These are phyloP conservation scores for Annulohypoxylon moriforme DNA, from an alignment of 495 filamentous ascomycete genomes.

Conservation along the genomic window DNA sequence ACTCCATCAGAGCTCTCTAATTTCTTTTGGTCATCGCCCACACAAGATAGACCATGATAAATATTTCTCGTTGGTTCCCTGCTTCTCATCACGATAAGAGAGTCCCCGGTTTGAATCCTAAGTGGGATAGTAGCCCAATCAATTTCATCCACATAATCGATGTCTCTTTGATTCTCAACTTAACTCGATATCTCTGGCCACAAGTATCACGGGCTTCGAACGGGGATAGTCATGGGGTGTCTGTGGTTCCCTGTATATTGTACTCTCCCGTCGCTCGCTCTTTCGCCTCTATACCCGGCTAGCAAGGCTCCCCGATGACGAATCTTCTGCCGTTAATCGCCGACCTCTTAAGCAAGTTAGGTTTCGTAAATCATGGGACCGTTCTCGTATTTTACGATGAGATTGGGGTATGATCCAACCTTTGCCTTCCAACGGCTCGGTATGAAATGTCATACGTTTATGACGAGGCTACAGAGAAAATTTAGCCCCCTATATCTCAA, in stretches of 20 bases:
- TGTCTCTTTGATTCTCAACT: background rate
- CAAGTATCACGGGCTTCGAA: background rate
- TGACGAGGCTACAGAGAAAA: slow-evolving; percentile 3
- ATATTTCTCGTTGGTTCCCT: background rate
- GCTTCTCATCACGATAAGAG: background rate
- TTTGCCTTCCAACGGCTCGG: slow-evolving; percentile 21
- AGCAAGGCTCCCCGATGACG: background rate
- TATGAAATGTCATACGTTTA: slow-evolving; percentile 1
- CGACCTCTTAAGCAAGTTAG: background rate
- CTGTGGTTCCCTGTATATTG: background rate
- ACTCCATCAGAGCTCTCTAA: background rate
- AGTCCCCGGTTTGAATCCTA: background rate
- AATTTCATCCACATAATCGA: background rate
- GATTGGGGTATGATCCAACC: background rate
- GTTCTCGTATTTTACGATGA: slow-evolving; percentile 4
- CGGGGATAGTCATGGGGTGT: background rate
- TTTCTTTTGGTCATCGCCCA: background rate
- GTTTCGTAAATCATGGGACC: background rate
- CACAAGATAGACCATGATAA: background rate
- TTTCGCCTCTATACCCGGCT: background rate
- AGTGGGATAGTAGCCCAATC: background rate
- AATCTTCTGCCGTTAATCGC: background rate
- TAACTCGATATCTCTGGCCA: background rate
- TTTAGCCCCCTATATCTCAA: background rate
- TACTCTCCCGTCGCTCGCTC: background rate